phyloP scores from a whole-genome alignment of 106 monocot species.

The Cymbidium sinense region DNA sequence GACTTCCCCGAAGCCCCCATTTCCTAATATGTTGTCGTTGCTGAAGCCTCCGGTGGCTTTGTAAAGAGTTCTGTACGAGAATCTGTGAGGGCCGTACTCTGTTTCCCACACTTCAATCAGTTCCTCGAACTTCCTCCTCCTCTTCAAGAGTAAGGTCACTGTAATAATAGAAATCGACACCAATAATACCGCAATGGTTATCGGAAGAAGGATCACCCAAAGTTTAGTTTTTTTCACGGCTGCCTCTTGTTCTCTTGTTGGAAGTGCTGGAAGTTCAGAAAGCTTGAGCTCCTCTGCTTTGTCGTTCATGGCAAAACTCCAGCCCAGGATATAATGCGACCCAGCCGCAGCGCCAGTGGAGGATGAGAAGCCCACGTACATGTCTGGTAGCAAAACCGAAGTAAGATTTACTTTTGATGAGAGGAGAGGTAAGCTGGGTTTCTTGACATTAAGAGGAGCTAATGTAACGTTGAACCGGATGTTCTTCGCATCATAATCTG shows the following conservation, averaged over 20 bases:
- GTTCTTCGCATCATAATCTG: slow-evolving; percentile 52
- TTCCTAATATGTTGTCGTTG: slow-evolving; percentile 52
- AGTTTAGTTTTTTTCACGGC: neutral
- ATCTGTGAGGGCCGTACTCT: slow-evolving; percentile 65
- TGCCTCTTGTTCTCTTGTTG: slow-evolving; percentile 14
- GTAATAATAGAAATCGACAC: neutral
- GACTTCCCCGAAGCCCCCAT: slow-evolving; percentile 72
- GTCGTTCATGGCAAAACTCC: slow-evolving; percentile 56
- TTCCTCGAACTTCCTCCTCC: slow-evolving; percentile 39
- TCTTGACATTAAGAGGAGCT: slow-evolving; percentile 26
- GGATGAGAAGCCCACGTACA: slow-evolving; percentile 69
- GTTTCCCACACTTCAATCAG: slow-evolving; percentile 63
- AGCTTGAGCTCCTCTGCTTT: slow-evolving; percentile 31
- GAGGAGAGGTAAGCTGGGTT: slow-evolving; percentile 34
- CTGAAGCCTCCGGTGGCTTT: slow-evolving; percentile 65
- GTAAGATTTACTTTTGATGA: slow-evolving; percentile 38
- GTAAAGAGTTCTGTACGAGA: slow-evolving; percentile 52
- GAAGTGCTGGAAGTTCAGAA: slow-evolving; percentile 26
- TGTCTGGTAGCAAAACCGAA: slow-evolving; percentile 31
- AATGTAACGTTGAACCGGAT: slow-evolving; percentile 43
- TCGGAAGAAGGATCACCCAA: neutral
- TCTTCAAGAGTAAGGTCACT: slow-evolving; percentile 3
- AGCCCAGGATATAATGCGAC: slow-evolving; percentile 55
- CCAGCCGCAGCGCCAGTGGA: slow-evolving; percentile 57
- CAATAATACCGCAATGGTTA: slow-evolving; percentile 2